phyloP scores from a whole-genome alignment of 2,329 filamentous ascomycete species.

The Shiraia sp. region DNA sequence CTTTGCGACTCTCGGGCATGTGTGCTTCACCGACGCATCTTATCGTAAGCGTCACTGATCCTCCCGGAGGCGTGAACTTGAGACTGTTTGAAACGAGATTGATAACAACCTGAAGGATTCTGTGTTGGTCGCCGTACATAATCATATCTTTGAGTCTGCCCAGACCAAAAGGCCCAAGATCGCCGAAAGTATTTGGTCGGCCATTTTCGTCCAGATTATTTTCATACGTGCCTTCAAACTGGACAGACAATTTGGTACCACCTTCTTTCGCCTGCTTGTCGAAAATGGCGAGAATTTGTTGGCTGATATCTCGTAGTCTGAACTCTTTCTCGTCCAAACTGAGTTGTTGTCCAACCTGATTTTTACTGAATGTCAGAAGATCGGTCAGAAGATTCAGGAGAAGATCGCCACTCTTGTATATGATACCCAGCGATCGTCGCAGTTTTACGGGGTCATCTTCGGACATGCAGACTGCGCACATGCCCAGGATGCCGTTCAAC shows the following conservation, averaged over 20 bases:
- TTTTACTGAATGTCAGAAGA: conserved; percentile 86
- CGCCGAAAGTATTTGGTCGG: conserved; percentile 52
- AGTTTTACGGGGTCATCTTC: conserved; percentile 79
- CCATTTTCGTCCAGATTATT: conserved; percentile 44
- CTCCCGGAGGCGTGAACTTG: conserved; percentile 82
- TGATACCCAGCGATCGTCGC: conserved; percentile 80
- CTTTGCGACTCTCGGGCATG: conserved; percentile 48
- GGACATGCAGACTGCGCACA: conserved; percentile 91
- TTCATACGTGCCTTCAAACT: conserved; percentile 63
- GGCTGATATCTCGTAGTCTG: conserved; percentile 77
- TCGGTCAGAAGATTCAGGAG: conserved; percentile 86
- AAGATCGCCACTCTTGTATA: conserved; percentile 87
- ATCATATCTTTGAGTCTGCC: conserved; percentile 81
- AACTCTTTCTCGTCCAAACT: conserved; percentile 85
- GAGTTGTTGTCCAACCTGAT: conserved; percentile 86
- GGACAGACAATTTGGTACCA: conserved; percentile 72
- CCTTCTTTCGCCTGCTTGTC: conserved; percentile 86
- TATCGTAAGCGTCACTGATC: conserved; percentile 76
- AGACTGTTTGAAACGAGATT: conserved; percentile 90
- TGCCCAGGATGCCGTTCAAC: conserved; percentile 91
- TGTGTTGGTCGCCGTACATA: conserved; percentile 88
- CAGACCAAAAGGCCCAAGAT: conserved; percentile 66
- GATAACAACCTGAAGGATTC: conserved; percentile 90
- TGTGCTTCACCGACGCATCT: conserved; percentile 68
- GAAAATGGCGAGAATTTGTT: conserved; percentile 83